Base-by-base conservation (phyloP, 441 rosid genomes). In the Sinapis alba region DNA sequence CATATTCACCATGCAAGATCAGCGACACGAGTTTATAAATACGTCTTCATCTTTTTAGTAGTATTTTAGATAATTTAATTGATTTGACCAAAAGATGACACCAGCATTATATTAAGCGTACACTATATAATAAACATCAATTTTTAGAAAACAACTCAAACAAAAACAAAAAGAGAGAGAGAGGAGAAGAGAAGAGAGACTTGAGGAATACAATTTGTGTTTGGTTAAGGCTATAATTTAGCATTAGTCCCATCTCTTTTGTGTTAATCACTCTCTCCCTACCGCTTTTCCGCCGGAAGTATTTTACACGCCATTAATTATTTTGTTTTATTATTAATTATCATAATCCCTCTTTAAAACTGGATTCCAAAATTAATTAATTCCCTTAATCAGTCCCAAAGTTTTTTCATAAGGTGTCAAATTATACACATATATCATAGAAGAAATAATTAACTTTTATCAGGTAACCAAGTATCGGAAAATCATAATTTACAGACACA, bases 221-320 rank as follows among this genome's bases (percentile, higher is more conserved):
- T 78, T 62, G 81, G 78, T 78, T 73, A 78, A 73, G 67, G 74
- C 74, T 78, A 68, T 68, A 78, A 73, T 78, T 73, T 62, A 78
- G 81, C 66, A 78, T 73, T 78, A 78, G 78, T 73, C 81, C 32
- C 75, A 69, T 78, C 72, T 78, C 78, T 78, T 72, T 78, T 72
- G 78, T 72, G 70, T 78, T 78, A 78, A 67, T 78, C 78, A 72
- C 81, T 78, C 70, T 78, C 53, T 50, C 73, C 58, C 57, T 36
- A 36, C n/a, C 68, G 34, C 71, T 71, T 77, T 54, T 30, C 76
- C 76, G 58, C 69, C 59, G 59, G 69, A 61, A 78, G 74, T 78
- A 78, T 61, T 67, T 62, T 67, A 54, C 70, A 78, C 81, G 81
- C 81, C 66, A 78, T 41, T 78, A 36, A 32, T 68, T 47, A 6